Evolutionary conservation across 768 basidiomycete genomes (phyloP).

Genomic region (Chalciporus chontae): DNA sequence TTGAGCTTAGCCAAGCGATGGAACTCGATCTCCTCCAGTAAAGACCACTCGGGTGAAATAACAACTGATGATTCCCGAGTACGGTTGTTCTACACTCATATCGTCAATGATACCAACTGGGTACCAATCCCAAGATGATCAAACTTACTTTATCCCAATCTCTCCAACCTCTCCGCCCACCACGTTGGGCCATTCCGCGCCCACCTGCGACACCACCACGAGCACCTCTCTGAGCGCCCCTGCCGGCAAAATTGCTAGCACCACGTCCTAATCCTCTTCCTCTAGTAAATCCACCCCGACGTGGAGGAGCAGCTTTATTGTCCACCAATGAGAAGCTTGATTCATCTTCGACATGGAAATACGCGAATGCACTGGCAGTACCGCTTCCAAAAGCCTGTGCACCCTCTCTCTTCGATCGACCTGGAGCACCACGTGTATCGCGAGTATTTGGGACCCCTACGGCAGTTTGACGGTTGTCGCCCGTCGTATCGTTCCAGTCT

Average conservation of each 20-base stretch:
- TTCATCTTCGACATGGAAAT: constrained; percentile 98
- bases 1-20: constrained; percentile 86
- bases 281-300: constrained; percentile 66
- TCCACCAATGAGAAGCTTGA: constrained; percentile 95
- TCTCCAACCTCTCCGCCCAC: constrained; percentile 72
- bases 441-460: constrained; percentile 46
- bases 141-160: constrained; percentile 86
- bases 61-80: constrained; percentile 90
- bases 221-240: constrained; percentile 44
- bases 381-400: constrained; percentile 88
- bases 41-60: constrained; percentile 89
- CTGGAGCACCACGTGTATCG: constrained; percentile 47
- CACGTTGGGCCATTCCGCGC: constrained; percentile 38
- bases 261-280: constrained; percentile 42
- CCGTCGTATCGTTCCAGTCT: constrained; percentile 87
- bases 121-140: not conserved
- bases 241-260: constrained; percentile 31
- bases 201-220: constrained; percentile 43
- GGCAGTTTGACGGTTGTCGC: constrained; percentile 57
- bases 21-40: constrained; percentile 97
- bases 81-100: constrained; percentile 58
- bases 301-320: constrained; percentile 68
- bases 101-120: constrained; percentile 2
- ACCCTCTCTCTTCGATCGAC: constrained; percentile 68
- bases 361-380: constrained; percentile 88